Conservation (phyloP, 345 rosid genomes). For the Sonneratia alba region DNA sequence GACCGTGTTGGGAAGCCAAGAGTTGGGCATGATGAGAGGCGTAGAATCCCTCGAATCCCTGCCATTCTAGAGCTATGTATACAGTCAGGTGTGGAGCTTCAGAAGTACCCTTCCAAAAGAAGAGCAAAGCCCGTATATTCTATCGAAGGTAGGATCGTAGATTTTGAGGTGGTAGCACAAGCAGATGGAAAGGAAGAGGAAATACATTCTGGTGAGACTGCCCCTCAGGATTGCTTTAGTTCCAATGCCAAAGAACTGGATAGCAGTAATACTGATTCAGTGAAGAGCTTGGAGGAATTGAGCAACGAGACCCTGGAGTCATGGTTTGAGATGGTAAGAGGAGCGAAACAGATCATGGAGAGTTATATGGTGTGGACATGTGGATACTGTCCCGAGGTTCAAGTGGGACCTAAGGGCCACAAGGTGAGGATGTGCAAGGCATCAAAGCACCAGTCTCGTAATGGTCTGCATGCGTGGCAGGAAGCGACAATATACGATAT, state of each 20-base stretch:
- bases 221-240: slow-evolving; percentile 3
- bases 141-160: slow-evolving; percentile 80
- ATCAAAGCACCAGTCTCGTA: slow-evolving; percentile 65
- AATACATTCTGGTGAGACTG: neutral
- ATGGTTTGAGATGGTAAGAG: slow-evolving; percentile 66
- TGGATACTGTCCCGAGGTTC: slow-evolving; percentile 78
- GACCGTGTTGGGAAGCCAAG: slow-evolving; percentile 84
- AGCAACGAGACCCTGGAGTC: slow-evolving; percentile 44
- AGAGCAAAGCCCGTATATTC: slow-evolving; percentile 77
- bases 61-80: slow-evolving; percentile 77
- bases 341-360: slow-evolving; percentile 51
- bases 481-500: slow-evolving; percentile 73
- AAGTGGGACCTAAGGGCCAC: slow-evolving; percentile 90
- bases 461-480: slow-evolving; percentile 87
- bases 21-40: slow-evolving; percentile 57
- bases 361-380: slow-evolving; percentile 66
- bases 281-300: slow-evolving; percentile 25
- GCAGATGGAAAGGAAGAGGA: slow-evolving; percentile 12
- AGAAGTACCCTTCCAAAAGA: slow-evolving; percentile 53
- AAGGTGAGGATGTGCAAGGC: slow-evolving; percentile 83
- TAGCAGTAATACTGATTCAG: slow-evolving; percentile 9
- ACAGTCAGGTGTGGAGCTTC: slow-evolving; percentile 72
- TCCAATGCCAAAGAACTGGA: slow-evolving; percentile 10
- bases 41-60: slow-evolving; percentile 36
- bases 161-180: slow-evolving; percentile 41